Conservation (phyloP, 1,284 basidiomycete genomes). For the Athelia sp. region DNA sequence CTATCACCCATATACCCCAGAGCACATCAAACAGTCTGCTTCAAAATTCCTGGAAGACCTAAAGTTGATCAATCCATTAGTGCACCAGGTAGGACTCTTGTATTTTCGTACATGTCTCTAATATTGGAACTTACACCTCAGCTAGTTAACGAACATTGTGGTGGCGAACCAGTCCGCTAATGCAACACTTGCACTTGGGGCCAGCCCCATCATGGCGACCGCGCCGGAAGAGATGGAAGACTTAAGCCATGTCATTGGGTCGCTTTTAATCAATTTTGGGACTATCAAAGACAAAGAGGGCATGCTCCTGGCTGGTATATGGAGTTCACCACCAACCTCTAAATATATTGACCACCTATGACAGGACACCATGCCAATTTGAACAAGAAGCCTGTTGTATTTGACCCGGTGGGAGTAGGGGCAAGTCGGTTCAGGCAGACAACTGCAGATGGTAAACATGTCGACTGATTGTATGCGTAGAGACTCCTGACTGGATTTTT, state of each 20-base stretch:
- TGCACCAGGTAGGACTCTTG: conserved; percentile 65
- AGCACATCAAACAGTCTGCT: conserved; percentile 30
- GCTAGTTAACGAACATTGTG: conserved; percentile 86
- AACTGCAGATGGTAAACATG: conserved; percentile 43
- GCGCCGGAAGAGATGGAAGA: conserved; percentile 82
- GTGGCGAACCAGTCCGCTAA: conserved; percentile 92
- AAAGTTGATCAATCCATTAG: conserved; percentile 55
- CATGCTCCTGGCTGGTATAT: conserved; percentile 77
- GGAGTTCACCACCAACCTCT: background rate
- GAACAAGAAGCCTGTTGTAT: conserved; percentile 76
- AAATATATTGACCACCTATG: background rate
- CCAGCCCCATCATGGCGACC: conserved; percentile 93
- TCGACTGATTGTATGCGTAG: background rate
- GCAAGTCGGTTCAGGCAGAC: conserved; percentile 72
- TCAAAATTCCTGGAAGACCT: conserved; percentile 47
- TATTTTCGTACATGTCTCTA: background rate
- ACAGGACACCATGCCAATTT: conserved; percentile 62
- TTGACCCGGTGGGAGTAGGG: conserved; percentile 93
- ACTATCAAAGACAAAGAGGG: conserved; percentile 71
- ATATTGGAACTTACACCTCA: conserved; percentile 6
- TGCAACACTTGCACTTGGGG: conserved; percentile 83
- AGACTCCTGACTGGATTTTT: background rate
- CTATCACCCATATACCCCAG: conserved; percentile 13
- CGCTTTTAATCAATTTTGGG: conserved; percentile 87
- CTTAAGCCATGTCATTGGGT: conserved; percentile 62